Evolutionary conservation across 2,329 filamentous ascomycete species (phyloP), one percentile per base, ranked within the genome.

Genomic region (Xylariaceae sp.): DNA sequence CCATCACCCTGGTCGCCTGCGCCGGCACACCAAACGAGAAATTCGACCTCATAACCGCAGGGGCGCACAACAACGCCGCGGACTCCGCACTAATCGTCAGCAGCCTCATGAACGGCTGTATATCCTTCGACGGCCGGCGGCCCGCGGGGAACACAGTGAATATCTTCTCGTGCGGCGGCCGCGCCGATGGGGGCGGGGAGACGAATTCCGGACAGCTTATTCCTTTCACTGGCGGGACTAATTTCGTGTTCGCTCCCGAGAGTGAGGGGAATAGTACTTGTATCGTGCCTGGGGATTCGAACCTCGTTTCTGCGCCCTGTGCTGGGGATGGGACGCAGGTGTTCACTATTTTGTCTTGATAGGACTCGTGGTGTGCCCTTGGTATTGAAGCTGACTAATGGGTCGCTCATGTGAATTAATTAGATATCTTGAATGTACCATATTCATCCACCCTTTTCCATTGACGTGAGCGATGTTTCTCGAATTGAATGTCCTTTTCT

Each of bases 91-190:
- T 81, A 54, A 62, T 81, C 22, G 75, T 80, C 14, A 80, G 75
- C 66, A 71, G 72, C 28, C 57, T 79, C 50, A 79, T 69, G 42
- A 71, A 79, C 47, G 77, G 77, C n/a, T 81, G 78, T 51, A 67
- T 81, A 42, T 78, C 72, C 64, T 75, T 79, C 42, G 78, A 81
- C 52, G 64, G 63, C 14, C 69, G 77, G 17, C 68, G 77, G 16
- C 61, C 66, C 5, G 62, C 65, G 2, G 72, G 71, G 1, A 76
- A 80, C 48, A 76, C 72, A 1, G 76, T 80, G 22, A 76, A 65
- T 5, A 49, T 81, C 16, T 81, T 81, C 55, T 77, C 76, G 1
- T 81, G 78, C 54, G 78, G 78, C 22, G 78, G 78, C 10, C 71
- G 77, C 34, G 77, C 76, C 14, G 76, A 72, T 40, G 77, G 77